These are phyloP conservation scores for Hypoxylon sp. DNA, from an alignment of 2,329 filamentous ascomycete species.

Conservation along the genomic window DNA sequence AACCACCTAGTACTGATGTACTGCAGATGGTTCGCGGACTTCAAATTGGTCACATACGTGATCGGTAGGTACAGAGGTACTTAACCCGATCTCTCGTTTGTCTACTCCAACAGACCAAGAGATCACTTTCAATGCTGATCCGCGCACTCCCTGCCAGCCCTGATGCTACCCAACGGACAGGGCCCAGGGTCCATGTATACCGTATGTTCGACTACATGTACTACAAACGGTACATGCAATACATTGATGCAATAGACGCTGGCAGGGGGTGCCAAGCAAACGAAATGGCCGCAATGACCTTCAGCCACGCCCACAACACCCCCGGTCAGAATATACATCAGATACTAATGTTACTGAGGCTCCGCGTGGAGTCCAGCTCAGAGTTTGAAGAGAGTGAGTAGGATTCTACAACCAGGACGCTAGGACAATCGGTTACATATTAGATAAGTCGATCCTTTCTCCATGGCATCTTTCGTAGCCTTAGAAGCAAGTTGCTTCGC, in stretches of 20 bases:
- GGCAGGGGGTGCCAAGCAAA: slow-evolving; percentile 25
- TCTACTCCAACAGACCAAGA: slow-evolving; percentile 5
- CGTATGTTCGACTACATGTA: slow-evolving; percentile 13
- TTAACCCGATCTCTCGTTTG: neutral
- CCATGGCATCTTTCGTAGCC: slow-evolving; percentile 26
- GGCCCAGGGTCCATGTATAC: slow-evolving; percentile 18
- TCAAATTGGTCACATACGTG: slow-evolving; percentile 4
- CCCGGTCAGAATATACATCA: slow-evolving; percentile 9
- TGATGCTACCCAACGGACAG: too few relatives aligned
- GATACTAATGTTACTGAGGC: slow-evolving; percentile 19
- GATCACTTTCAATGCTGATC: slow-evolving; percentile 16
- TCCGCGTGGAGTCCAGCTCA: slow-evolving; percentile 28
- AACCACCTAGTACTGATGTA: slow-evolving; percentile 1
- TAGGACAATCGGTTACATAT: slow-evolving; percentile 24
- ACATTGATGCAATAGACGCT: slow-evolving; percentile 14
- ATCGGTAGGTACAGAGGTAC: slow-evolving; percentile 23
- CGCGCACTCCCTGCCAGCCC: neutral
- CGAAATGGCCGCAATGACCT: slow-evolving; percentile 31
- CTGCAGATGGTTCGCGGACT: slow-evolving; percentile 21
- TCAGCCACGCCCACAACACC: slow-evolving; percentile 26
- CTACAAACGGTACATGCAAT: slow-evolving; percentile 13
- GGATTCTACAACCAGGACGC: slow-evolving; percentile 27
- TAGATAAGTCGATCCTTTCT: slow-evolving; percentile 32
- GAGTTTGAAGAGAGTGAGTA: slow-evolving; percentile 19
- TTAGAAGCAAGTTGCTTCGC: slow-evolving; percentile 34